Evolutionary conservation across 2,329 filamentous ascomycete genomes (phyloP), one percentile per base, ranked within the genome.

Genomic region (Scytalidium lignicola): DNA sequence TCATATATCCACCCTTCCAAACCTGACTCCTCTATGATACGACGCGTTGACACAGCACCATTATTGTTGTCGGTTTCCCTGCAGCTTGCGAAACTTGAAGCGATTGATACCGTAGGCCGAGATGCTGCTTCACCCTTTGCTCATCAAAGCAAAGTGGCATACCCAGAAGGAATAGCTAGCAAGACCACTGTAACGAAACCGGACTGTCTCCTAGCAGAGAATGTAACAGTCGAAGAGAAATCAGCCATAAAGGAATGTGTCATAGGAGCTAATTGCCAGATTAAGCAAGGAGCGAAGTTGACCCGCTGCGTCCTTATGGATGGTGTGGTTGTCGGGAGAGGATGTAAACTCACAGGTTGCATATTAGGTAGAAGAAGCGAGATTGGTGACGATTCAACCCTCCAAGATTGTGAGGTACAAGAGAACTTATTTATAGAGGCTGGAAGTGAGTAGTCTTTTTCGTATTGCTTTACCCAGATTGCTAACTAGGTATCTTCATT

Each of bases 261-360:
- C 23, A 82, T 99, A 39, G 93, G 93, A 2, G 82, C 88, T 3
- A 90, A 89, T 59, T 95, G 90, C 65, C 85, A 88, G 60, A 92
- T 99, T 55, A 83, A 85, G 54, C 83, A 86, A 58, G 90, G 90
- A n/a, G 90, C 87, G 23, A 88, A 91, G 56, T 70, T 99, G 41
- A 84, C 83, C n/a, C 81, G 91, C 55, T 97, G 92, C 67, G 69
- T 97, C 43, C 72, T 97, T 18, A 96, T 97, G 90, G 92, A 97
- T 52, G 89, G 89, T 3, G 91, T 88, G 1, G 83, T 88, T 7
- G 78, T 99, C 12, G 91, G 89, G 13, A 87, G 89, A 60, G 85
- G 86, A 41, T 91, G 86, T 62, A 90, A 90, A 66, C 73, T 97
- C 46, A 93, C 88, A 1, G 88, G 88, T 19, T 96, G 91, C 62